These are phyloP conservation scores for Lignosus rhinocerotis DNA, from an alignment of 1,284 basidiomycete genomes.

Conservation along the genomic window DNA sequence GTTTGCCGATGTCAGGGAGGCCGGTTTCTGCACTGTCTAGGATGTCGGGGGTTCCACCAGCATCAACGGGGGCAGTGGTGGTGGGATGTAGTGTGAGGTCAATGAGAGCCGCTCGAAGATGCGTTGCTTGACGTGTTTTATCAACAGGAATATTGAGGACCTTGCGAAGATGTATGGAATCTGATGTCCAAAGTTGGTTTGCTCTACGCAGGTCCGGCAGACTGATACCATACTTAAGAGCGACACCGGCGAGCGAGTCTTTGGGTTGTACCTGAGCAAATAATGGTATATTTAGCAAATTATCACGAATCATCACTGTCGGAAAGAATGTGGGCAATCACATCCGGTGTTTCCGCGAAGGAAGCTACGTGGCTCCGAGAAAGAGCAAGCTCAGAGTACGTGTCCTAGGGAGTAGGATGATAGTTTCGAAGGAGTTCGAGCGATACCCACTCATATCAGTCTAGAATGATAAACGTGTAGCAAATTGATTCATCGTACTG, in stretches of 20 bases:
- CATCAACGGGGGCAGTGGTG: background rate
- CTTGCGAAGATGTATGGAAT: conserved; percentile 84
- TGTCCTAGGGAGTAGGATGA: background rate
- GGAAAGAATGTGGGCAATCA: background rate
- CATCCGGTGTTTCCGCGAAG: background rate
- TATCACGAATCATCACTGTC: background rate
- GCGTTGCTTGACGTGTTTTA: conserved; percentile 36
- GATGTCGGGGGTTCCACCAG: background rate
- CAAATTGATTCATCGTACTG: too few relatives aligned
- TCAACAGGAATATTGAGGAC: conserved; percentile 77
- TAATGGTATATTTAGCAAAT: background rate
- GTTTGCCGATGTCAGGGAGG: conserved; percentile 3
- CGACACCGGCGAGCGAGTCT: conserved; percentile 84
- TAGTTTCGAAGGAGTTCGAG: too few relatives aligned
- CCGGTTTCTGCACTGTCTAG: background rate
- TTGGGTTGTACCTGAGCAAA: conserved; percentile 57
- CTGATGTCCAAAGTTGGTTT: conserved; percentile 90
- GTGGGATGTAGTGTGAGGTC: background rate
- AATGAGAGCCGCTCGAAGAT: conserved; percentile 20
- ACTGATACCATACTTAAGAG: conserved; percentile 84
- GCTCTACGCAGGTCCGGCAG: conserved; percentile 80
- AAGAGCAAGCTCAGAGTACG: background rate
- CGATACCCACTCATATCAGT: too few relatives aligned
- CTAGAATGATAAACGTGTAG: too few relatives aligned
- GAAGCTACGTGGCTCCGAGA: background rate